Conservation (phyloP, 768 basidiomycete genomes). For the Calocera cornea region DNA sequence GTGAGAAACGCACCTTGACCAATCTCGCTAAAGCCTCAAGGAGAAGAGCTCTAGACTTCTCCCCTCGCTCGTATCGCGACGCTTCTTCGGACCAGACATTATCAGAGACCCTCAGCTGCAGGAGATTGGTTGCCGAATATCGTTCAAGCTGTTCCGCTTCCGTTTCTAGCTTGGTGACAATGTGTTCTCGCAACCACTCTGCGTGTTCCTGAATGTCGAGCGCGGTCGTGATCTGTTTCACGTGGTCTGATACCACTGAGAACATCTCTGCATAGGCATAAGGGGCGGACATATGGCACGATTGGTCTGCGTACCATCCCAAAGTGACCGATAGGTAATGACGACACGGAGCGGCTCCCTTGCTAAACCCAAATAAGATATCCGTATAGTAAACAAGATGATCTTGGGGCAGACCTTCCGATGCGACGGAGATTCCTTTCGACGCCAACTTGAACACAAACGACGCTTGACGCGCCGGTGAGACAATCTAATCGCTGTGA, state of each 20-base stretch:
- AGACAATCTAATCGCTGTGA: conserved; percentile 57
- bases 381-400: not conserved
- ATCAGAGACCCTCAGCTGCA: conserved; percentile 37
- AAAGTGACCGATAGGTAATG: conserved; percentile 65
- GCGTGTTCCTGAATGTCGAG: conserved; percentile 6
- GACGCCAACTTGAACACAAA: conserved; percentile 74
- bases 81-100: not conserved
- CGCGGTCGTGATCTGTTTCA: not conserved
- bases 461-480: conserved; percentile 58
- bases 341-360: conserved; percentile 47
- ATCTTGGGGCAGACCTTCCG: not conserved
- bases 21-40: conserved; percentile 19
- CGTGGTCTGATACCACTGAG: conserved; percentile 13
- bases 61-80: conserved; percentile 11
- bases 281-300: not conserved
- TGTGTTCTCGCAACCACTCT: conserved; percentile 9
- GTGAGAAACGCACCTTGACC: conserved; percentile 23
- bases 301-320: conserved; percentile 49
- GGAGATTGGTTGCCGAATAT: conserved; percentile 26
- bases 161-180: conserved; percentile 6
- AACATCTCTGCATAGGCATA: conserved; percentile 45
- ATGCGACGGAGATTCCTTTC: conserved; percentile 42
- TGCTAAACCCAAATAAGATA: conserved; percentile 29
- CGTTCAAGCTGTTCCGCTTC: not conserved
- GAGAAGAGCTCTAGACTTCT: conserved; percentile 22